A percentile compares a stretch with the other conserved stretches of the same genome.
Evolutionary conservation across 768 basidiomycete genomes (phyloP).

Genomic region (Exsudoporus frostii): DNA sequence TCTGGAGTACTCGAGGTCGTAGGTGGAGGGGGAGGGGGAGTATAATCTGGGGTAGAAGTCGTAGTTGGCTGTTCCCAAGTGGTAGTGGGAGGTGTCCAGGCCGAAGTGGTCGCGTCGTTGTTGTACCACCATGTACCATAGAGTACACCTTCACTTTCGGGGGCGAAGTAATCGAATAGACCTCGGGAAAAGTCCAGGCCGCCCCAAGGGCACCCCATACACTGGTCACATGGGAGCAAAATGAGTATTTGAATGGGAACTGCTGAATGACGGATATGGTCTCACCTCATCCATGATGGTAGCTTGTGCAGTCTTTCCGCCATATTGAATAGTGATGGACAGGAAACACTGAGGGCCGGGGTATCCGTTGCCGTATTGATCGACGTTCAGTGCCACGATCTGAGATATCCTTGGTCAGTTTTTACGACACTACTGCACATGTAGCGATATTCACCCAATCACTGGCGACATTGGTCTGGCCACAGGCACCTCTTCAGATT

Average conservation of each 20-base stretch:
- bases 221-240: constrained; percentile 35
- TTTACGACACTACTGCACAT: neutral
- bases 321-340: constrained; percentile 56
- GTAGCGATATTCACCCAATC: constrained; percentile 45
- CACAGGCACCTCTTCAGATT: constrained; percentile 54
- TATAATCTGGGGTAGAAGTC: constrained; percentile 20
- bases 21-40: constrained; percentile 8
- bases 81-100: constrained; percentile 14
- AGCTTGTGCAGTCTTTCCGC: constrained; percentile 58
- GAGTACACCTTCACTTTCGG: constrained; percentile 48
- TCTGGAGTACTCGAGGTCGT: constrained; percentile 15
- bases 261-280: neutral
- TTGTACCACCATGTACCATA: constrained; percentile 60
- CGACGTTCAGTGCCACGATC: constrained; percentile 53
- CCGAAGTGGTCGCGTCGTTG: constrained; percentile 26
- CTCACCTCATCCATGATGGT: constrained; percentile 60
- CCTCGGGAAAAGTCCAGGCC: constrained; percentile 69
- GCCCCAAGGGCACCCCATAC: constrained; percentile 60
- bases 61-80: constrained; percentile 23
- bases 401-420: constrained; percentile 18
- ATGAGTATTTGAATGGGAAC: neutral
- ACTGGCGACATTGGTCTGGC: constrained; percentile 33
- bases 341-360: constrained; percentile 65
- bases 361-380: constrained; percentile 57
- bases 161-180: constrained; percentile 63